These are phyloP conservation scores for Lentinus polychrous DNA, from an alignment of 1,284 basidiomycete species.

Conservation along the genomic window DNA sequence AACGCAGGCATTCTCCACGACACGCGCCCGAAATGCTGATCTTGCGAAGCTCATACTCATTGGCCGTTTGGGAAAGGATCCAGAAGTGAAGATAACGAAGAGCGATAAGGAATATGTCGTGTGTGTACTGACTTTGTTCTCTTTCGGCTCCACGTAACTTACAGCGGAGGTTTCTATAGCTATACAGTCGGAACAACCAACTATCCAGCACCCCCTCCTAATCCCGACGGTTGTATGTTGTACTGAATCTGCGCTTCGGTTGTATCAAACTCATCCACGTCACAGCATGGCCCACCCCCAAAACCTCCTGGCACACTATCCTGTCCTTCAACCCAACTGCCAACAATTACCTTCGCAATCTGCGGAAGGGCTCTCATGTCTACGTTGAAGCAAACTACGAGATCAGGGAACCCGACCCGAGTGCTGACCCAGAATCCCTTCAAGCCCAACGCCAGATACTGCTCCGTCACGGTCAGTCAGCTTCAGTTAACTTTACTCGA, in stretches of 20 bases:
- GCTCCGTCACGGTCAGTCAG: conserved; percentile 64
- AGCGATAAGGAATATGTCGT: conserved; percentile 70
- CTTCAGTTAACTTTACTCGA: background rate
- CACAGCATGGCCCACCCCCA: conserved; percentile 45
- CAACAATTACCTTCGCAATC: conserved; percentile 53
- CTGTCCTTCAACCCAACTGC: conserved; percentile 56
- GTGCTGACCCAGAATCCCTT: conserved; percentile 54
- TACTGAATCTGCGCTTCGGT: conserved; percentile 1
- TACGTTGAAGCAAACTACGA: conserved; percentile 75
- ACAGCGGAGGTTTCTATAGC: conserved; percentile 25
- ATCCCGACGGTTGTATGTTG: conserved; percentile 53
- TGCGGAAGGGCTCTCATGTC: conserved; percentile 65
- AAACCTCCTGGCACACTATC: conserved; percentile 69
- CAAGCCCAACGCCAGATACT: conserved; percentile 75
- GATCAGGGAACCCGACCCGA: conserved; percentile 59
- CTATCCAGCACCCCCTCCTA: conserved; percentile 48
- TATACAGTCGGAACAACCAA: conserved; percentile 67
- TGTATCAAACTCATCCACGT: background rate
- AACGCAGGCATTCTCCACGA: conserved; percentile 63
- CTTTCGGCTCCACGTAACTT: background rate
- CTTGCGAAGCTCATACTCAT: conserved; percentile 72
- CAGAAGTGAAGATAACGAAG: conserved; percentile 62
- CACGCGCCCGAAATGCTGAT: conserved; percentile 44
- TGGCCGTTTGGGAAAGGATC: conserved; percentile 64
- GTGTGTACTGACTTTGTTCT: conserved; percentile 28